A percentile compares a stretch with the other conserved stretches of the same genome.
Evolutionary conservation across 1,284 basidiomycete species (phyloP).

Genomic region (Trichosporon sp.): DNA sequence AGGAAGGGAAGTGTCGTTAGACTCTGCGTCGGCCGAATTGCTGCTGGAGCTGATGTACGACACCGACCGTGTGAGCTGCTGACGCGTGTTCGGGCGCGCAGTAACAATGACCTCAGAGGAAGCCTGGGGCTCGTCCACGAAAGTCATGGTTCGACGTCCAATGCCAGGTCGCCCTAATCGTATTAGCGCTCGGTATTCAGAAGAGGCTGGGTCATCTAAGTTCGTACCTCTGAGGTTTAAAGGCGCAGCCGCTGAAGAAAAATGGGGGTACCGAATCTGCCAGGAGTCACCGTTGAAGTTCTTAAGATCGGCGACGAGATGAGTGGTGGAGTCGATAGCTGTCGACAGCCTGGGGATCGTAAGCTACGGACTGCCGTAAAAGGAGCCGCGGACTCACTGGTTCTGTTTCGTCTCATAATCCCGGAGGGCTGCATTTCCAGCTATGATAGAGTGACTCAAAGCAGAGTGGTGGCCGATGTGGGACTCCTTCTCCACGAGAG

Average conservation of each 20-base stretch:
- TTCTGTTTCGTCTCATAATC: slow-evolving; percentile 56
- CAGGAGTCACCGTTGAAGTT: slow-evolving; percentile 83
- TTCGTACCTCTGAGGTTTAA: background rate
- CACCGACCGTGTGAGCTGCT: slow-evolving; percentile 58
- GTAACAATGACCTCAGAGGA: slow-evolving; percentile 68
- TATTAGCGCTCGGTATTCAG: slow-evolving; percentile 14
- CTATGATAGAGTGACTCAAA: slow-evolving; percentile 41
- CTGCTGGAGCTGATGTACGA: slow-evolving; percentile 31
- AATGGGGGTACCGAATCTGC: slow-evolving; percentile 80
- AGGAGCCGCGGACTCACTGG: slow-evolving; percentile 36
- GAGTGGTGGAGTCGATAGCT: slow-evolving; percentile 72
- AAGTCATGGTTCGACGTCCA: slow-evolving; percentile 71
- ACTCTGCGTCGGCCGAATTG: background rate
- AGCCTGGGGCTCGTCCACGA: slow-evolving; percentile 73
- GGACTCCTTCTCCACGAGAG: slow-evolving; percentile 47
- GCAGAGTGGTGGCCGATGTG: slow-evolving; percentile 45
- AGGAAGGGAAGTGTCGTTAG: background rate
- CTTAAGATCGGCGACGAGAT: slow-evolving; percentile 71
- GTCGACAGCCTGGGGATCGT: slow-evolving; percentile 64
- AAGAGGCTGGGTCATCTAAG: background rate
- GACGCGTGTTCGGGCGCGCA: slow-evolving; percentile 58
- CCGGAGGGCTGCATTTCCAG: slow-evolving; percentile 47
- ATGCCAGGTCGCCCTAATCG: slow-evolving; percentile 60
- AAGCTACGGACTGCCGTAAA: background rate
- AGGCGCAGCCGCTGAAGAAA: slow-evolving; percentile 39